phyloP scores from a whole-genome alignment of 2,329 filamentous ascomycete species.

The Beauveria rudraprayagi region DNA sequence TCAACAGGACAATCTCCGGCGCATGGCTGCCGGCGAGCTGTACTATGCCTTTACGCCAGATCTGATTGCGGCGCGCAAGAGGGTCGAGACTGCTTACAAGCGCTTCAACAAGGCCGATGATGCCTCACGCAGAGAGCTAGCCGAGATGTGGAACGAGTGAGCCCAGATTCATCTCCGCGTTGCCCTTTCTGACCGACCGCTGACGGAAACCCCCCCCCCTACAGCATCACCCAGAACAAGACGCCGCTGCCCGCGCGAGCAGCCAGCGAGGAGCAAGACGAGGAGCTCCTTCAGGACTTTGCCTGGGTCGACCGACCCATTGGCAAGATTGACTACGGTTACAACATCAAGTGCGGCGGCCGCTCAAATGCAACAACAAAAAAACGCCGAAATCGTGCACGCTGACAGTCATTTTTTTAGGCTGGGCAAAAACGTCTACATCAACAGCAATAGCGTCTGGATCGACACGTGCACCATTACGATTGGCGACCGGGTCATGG shows the following conservation, averaged over 20 bases:
- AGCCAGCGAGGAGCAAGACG: constrained; percentile 52
- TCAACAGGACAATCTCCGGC: constrained; percentile 35
- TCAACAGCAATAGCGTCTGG: constrained; percentile 68
- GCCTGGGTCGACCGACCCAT: constrained; percentile 64
- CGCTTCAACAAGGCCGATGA: constrained; percentile 56
- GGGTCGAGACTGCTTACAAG: constrained; percentile 51
- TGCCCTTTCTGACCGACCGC: no score
- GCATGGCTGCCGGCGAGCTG: constrained; percentile 59
- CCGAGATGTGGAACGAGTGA: constrained; percentile 65
- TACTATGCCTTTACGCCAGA: constrained; percentile 66
- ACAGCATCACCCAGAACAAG: constrained; percentile 53
- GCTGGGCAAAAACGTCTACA: constrained; percentile 61
- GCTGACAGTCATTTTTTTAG: constrained; percentile 21
- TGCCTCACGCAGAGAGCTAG: constrained; percentile 47
- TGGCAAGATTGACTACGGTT: constrained; percentile 61
- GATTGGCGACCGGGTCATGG: constrained; percentile 67
- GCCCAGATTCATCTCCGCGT: constrained; percentile 19
- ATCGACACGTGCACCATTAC: constrained; percentile 69
- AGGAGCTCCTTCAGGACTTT: constrained; percentile 50
- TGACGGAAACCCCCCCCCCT: neutral
- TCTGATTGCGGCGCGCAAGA: constrained; percentile 50
- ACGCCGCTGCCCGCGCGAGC: constrained; percentile 53
- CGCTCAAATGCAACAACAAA: no score
- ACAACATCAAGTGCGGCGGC: constrained; percentile 50
- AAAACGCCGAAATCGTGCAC: neutral